phyloP scores from a whole-genome alignment of 2,329 filamentous ascomycete genomes.

The Dendryphion nanum region DNA sequence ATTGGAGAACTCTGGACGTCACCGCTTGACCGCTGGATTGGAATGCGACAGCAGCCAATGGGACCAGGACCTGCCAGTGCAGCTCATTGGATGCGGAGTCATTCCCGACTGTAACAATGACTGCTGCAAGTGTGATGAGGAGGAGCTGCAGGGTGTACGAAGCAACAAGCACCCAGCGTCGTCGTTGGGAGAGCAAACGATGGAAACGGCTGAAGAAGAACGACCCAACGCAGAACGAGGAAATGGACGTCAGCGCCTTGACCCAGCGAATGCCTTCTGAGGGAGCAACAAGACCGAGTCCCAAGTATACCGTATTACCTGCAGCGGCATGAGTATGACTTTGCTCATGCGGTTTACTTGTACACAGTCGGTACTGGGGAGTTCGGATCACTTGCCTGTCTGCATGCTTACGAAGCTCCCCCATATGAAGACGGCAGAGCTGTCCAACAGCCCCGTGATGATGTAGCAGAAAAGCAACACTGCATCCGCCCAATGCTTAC shows the following conservation, averaged over 20 bases:
- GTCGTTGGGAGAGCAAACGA: slow-evolving; percentile 59
- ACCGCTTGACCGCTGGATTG: slow-evolving; percentile 78
- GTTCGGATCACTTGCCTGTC: slow-evolving; percentile 59
- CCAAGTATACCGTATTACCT: slow-evolving; percentile 76
- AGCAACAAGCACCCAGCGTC: slow-evolving; percentile 61
- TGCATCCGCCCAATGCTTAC: slow-evolving; percentile 64
- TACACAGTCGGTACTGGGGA: no score
- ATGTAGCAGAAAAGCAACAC: slow-evolving; percentile 71
- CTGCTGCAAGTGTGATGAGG: slow-evolving; percentile 42
- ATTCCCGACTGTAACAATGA: slow-evolving; percentile 44
- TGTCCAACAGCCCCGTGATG: slow-evolving; percentile 76
- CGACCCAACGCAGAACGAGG: slow-evolving; percentile 69
- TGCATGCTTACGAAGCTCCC: slow-evolving; percentile 83
- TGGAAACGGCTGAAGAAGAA: slow-evolving; percentile 71
- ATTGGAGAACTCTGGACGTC: slow-evolving; percentile 67
- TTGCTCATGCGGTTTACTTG: no score
- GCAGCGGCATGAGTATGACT: slow-evolving; percentile 22
- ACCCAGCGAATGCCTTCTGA: slow-evolving; percentile 59
- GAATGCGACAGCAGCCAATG: slow-evolving; percentile 69
- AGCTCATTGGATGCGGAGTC: slow-evolving; percentile 37
- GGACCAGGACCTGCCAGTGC: slow-evolving; percentile 57
- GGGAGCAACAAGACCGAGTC: slow-evolving; percentile 66
- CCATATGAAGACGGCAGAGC: slow-evolving; percentile 73
- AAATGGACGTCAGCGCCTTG: slow-evolving; percentile 69
- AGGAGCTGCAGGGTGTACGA: slow-evolving; percentile 42